Evolutionary conservation across 257 asterid genomes (phyloP).

Genomic region (Solanum okadae): DNA sequence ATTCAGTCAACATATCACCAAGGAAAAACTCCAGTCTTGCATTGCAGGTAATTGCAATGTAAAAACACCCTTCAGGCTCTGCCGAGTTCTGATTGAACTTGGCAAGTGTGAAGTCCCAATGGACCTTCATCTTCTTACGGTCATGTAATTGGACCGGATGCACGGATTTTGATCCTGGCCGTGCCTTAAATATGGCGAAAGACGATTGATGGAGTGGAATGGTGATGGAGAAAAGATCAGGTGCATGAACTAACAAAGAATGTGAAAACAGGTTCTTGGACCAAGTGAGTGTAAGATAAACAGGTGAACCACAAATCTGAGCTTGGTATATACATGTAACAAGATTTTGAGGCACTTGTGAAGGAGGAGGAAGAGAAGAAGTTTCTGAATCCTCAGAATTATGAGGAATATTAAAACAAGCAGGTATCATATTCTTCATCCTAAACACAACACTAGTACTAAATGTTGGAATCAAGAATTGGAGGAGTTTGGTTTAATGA

Average conservation of each 20-base stretch:
- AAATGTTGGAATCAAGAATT: background rate
- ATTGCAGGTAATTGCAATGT: constrained; percentile 15
- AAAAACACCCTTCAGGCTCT: constrained; percentile 23
- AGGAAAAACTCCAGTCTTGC: constrained; percentile 19
- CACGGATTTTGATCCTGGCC: constrained; percentile 22
- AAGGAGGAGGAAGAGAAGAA: background rate
- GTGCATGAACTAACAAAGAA: constrained; percentile 15
- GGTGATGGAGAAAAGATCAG: constrained; percentile 17
- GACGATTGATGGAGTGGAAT: constrained; percentile 17
- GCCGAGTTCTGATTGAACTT: constrained; percentile 17
- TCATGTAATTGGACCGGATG: background rate
- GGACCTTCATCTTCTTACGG: constrained; percentile 10
- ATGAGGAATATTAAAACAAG: constrained; percentile 18
- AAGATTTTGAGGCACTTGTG: constrained; percentile 24
- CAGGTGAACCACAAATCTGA: constrained; percentile 10
- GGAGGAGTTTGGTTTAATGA: background rate
- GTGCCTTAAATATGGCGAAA: constrained; percentile 16
- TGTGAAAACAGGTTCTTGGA: constrained; percentile 22
- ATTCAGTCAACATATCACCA: constrained; percentile 14
- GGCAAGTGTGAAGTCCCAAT: constrained; percentile 26
- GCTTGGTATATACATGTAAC: constrained; percentile 30
- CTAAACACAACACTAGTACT: background rate
- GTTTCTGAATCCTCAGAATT: background rate
- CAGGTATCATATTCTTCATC: constrained; percentile 12
- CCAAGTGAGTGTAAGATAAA: constrained; percentile 27